Evolutionary conservation across 2,329 filamentous ascomycete species (phyloP).

Genomic region (Nigrograna mackinnonii): DNA sequence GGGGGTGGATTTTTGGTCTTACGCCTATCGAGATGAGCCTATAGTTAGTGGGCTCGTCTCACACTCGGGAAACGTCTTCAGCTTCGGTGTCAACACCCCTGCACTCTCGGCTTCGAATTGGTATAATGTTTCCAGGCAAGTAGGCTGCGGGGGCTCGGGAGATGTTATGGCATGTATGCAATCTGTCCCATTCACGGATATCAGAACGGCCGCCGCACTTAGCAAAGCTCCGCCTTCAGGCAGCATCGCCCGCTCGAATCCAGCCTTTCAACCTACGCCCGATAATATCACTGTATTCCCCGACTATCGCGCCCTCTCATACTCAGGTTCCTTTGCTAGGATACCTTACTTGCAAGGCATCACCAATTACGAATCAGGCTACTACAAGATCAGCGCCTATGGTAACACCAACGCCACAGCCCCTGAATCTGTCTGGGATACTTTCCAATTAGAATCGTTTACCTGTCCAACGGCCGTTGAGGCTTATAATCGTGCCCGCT

Average conservation of each 20-base stretch:
- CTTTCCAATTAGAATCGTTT: slow-evolving; percentile 26
- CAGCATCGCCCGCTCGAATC: slow-evolving; percentile 23
- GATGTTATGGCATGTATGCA: not conserved
- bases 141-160: slow-evolving; percentile 35
- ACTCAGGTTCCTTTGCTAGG: slow-evolving; percentile 23
- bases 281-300: slow-evolving; percentile 33
- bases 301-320: slow-evolving; percentile 27
- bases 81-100: slow-evolving; percentile 29
- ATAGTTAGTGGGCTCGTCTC: slow-evolving; percentile 54
- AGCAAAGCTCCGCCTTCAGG: slow-evolving; percentile 26
- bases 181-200: not conserved
- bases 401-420: slow-evolving; percentile 16
- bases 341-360: slow-evolving; percentile 28
- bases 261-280: slow-evolving; percentile 33
- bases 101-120: slow-evolving; percentile 27
- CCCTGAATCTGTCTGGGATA: slow-evolving; percentile 24
- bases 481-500: slow-evolving; percentile 21
- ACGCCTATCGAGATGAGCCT: slow-evolving; percentile 51
- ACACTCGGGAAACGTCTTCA: slow-evolving; percentile 51
- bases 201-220: slow-evolving; percentile 16
- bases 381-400: slow-evolving; percentile 29
- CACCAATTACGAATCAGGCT: slow-evolving; percentile 26
- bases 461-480: slow-evolving; percentile 23
- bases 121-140: slow-evolving; percentile 41
- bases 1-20: slow-evolving; percentile 53